Evolutionary conservation across 169 alveolate species (phyloP), one percentile per base, ranked within the genome.

Genomic region (Cystoisospora suis): DNA sequence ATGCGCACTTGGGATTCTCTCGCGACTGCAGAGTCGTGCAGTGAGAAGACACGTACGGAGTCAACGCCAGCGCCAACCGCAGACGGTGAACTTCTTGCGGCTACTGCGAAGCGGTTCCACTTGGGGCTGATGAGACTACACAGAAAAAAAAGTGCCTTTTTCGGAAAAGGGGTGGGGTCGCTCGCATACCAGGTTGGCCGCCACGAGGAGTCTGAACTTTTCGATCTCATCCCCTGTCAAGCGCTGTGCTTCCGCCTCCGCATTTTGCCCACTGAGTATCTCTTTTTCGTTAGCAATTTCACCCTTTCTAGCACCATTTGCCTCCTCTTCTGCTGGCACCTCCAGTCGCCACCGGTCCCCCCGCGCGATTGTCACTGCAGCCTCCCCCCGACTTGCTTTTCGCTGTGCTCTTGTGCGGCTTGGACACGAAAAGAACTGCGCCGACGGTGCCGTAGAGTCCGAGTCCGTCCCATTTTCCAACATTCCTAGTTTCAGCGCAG

Each of bases 401-500:
- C 34, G 5, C 42, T 4, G 6, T 44, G 6, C 34, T 65, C 77
- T 36, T 27, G 45, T 65, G 23, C 72, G 12, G 72, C 23, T 7
- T 29, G 20, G n/a, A 53, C 9, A 9, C 20, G 5, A 9, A 7
- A 3, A 58, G 15, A 4, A n/a, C 34, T 27, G 3, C 15, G 42
- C 77, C 45, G 34, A 23, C n/a, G 45, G 44, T n/a, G 77, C 36
- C 9, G 45, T 5, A 20, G 44, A 7, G 36, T n/a, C 77, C 77
- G 77, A n/a, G 45, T 17, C 7, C 27, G 61, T 49, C 12, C 3
- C 36, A 6, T 3, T 38, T 17, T 40, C 83, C 83, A 72, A 53
- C 53, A 72, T 46, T 9, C 53, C 83, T 1, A 72, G 83, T 40
- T 72, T 72, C 83, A 72, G 56, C 56, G 83, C 83, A 6, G 83